Conservation (phyloP, 345 rosid species). For the Eucalyptus sp. region DNA sequence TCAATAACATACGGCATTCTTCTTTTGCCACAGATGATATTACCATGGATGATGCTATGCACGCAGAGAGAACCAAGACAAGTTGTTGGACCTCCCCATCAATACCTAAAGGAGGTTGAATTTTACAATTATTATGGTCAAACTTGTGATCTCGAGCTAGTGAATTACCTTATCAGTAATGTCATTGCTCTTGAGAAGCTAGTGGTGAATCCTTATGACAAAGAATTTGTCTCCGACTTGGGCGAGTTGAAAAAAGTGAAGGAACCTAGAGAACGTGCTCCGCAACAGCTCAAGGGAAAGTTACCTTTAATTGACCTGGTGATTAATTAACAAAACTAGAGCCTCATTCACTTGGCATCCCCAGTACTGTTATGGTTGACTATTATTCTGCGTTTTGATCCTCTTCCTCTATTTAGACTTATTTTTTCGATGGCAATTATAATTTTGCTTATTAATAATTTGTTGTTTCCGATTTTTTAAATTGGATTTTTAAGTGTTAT, state of each 20-base stretch:
- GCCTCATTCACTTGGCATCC: background rate
- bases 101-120: background rate
- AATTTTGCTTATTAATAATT: too few relatives aligned
- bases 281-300: background rate
- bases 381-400: too few relatives aligned
- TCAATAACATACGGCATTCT: background rate
- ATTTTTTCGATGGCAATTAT: too few relatives aligned
- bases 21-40: background rate
- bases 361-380: rapidly evolving
- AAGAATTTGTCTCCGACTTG: background rate
- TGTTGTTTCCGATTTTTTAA: background rate
- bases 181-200: background rate
- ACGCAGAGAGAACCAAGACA: too few relatives aligned
- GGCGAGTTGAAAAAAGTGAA: background rate
- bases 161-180: background rate
- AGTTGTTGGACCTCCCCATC: background rate
- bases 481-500: too few relatives aligned
- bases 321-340: background rate
- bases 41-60: too few relatives aligned
- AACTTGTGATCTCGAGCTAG: background rate
- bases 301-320: background rate
- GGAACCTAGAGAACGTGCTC: background rate
- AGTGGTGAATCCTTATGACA: background rate
- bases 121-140: background rate
- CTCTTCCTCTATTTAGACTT: too few relatives aligned